phyloP scores from a whole-genome alignment of 495 filamentous ascomycete genomes.

The Podospora tetraspora region DNA sequence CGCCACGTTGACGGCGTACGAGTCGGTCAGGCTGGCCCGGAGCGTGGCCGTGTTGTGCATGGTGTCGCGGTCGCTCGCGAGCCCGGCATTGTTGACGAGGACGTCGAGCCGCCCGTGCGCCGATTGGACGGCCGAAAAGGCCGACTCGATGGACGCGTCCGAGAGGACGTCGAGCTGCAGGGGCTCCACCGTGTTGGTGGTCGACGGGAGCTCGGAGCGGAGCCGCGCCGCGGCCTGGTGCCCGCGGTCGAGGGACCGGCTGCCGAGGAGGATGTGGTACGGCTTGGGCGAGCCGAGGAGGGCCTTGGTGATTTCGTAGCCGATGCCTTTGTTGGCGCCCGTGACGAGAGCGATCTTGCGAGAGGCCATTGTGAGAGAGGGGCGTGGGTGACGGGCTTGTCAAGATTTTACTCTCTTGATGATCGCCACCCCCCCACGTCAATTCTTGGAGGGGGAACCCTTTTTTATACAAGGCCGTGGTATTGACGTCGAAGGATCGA shows the following conservation, averaged over 20 bases:
- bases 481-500: not conserved
- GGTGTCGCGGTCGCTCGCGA: constrained; percentile 24
- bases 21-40: constrained; percentile 41
- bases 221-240: constrained; percentile 36
- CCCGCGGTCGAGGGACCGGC: constrained; percentile 42
- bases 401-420: not conserved
- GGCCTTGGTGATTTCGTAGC: constrained; percentile 44
- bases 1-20: constrained; percentile 46
- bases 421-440: not conserved
- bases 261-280: constrained; percentile 47
- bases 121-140: constrained; percentile 29
- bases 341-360: constrained; percentile 15
- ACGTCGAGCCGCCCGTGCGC: constrained; percentile 40
- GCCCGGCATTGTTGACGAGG: constrained; percentile 48
- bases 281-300: constrained; percentile 35
- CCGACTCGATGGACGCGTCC: constrained; percentile 43
- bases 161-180: constrained; percentile 46
- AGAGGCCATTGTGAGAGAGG: not conserved
- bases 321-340: constrained; percentile 45
- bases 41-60: constrained; percentile 25
- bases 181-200: constrained; percentile 30
- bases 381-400: not conserved
- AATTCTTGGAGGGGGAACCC: not conserved
- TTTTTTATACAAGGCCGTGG: not conserved
- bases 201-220: constrained; percentile 33